phyloP scores from a whole-genome alignment of 345 rosid species.

The Schrenkiella parvula region DNA sequence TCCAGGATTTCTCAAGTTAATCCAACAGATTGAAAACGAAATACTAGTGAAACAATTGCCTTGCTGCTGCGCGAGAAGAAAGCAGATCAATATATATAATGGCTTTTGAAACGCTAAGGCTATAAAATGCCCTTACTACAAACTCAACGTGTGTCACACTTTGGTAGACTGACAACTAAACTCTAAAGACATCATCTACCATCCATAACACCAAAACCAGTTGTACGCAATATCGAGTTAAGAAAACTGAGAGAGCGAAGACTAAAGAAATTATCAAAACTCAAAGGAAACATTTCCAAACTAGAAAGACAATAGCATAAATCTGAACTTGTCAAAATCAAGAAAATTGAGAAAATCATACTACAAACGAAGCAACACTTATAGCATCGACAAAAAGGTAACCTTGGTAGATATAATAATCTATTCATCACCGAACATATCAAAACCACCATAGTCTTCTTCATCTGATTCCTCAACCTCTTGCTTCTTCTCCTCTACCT shows the following conservation, averaged over 20 bases:
- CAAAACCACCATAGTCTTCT: slow-evolving; percentile 38
- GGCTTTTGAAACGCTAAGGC: no score
- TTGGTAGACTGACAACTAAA: no score
- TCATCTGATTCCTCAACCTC: slow-evolving; percentile 34
- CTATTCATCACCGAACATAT: slow-evolving; percentile 26
- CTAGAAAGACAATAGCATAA: neutral
- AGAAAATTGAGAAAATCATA: slow-evolving; percentile 1
- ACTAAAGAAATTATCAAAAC: neutral
- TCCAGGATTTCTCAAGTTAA: no score
- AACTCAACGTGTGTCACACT: no score
- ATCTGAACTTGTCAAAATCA: slow-evolving; percentile 7
- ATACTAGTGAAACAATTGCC: no score
- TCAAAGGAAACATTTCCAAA: neutral
- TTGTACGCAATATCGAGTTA: neutral
- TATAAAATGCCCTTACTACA: no score
- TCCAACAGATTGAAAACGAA: neutral
- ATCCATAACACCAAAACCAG: no score
- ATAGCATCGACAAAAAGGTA: slow-evolving; percentile 5
- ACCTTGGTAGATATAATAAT: neutral
- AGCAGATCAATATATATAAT: no score
- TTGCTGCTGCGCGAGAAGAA: no score
- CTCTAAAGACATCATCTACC: no score
- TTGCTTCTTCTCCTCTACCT: slow-evolving; percentile 32
- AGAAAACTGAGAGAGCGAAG: neutral
- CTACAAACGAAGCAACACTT: slow-evolving; percentile 3